Base-by-base conservation (phyloP, 2,329 filamentous ascomycete genomes). In the Dactylellina sp. region DNA sequence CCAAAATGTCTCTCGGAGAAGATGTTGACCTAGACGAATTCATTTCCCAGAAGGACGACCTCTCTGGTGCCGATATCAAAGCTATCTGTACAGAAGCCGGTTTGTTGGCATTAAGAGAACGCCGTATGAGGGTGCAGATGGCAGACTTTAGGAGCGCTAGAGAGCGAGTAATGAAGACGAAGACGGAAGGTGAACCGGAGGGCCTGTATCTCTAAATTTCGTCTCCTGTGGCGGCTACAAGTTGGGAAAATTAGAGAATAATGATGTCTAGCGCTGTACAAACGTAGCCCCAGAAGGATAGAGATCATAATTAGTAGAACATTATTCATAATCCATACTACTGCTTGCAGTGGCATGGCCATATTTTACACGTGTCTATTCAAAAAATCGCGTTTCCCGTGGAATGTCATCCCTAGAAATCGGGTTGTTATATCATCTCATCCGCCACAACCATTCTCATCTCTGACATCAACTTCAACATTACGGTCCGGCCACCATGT, bases 1-100 rank as follows among this genome's bases (percentile, higher is more conserved):
- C 91, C 81, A 99, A 99, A 87, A 99, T 99, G 95, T 97, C 89
- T 59, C 86, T 99, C 42, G 92, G 92, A 78, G 90, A 94, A 75
- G 96, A 99, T 78, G 95, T 99, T n/a, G 96, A 99, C 76, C 85
- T 99, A 49, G 95, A 99, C 79, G 95, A 99, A 83, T 98, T 99
- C 80, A 97, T 99, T 81, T 93, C 89, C 76, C 94, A 98, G 82
- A 99, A 99, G 86, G 95, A 99, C 79, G 96, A 99, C 79, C 86
- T 99, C 6, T 96, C 91, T 2, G 95, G 95, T 82, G 95, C 95
- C 37, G 95, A 99, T 83, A 98, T 99, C 86, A 96, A 98, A 83
- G 95, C 95, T 52, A 99, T 99, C 79, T 99, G 95, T 84, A 97
- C 93, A 28, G 95, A 99, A 81, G 94, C 95, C 46, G 95, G 95